These are phyloP conservation scores for Austroboletus novae-zelandiae DNA, from an alignment of 1,284 basidiomycete genomes.

Conservation along the genomic window DNA sequence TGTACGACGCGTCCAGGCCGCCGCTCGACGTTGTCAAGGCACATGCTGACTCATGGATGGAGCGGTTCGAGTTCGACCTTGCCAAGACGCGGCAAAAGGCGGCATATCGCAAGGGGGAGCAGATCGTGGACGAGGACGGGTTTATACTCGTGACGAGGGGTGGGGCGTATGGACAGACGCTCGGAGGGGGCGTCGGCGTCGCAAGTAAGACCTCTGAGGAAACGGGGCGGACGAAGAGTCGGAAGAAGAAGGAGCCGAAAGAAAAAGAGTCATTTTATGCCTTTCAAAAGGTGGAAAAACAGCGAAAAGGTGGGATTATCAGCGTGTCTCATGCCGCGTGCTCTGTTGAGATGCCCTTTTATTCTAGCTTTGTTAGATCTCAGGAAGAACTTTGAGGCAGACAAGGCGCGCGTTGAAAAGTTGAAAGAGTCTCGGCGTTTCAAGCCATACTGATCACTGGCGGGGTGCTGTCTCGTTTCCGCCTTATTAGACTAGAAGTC, in stretches of 20 bases:
- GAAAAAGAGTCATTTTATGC: slow-evolving; percentile 82
- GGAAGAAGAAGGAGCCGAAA: slow-evolving; percentile 63
- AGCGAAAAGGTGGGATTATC: slow-evolving; percentile 74
- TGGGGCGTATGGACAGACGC: slow-evolving; percentile 82
- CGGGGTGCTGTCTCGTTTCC: not conserved
- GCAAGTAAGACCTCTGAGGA: slow-evolving; percentile 73
- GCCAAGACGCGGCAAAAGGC: slow-evolving; percentile 63
- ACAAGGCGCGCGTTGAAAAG: slow-evolving; percentile 84
- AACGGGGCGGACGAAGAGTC: slow-evolving; percentile 50
- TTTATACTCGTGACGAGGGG: slow-evolving; percentile 89
- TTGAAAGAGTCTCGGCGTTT: slow-evolving; percentile 76
- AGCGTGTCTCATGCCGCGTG: not conserved
- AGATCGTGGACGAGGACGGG: slow-evolving; percentile 88
- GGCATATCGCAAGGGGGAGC: slow-evolving; percentile 74
- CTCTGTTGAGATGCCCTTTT: slow-evolving; percentile 2
- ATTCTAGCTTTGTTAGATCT: slow-evolving; percentile 57
- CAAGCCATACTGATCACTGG: slow-evolving; percentile 69
- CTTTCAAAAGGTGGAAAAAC: slow-evolving; percentile 87
- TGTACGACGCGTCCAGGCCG: slow-evolving; percentile 67
- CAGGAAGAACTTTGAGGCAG: slow-evolving; percentile 79
- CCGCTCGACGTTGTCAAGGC: slow-evolving; percentile 66
- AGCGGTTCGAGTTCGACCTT: slow-evolving; percentile 70
- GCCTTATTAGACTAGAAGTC: not conserved
- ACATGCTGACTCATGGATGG: slow-evolving; percentile 77
- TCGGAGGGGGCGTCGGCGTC: slow-evolving; percentile 77